A percentile compares a stretch with the other conserved stretches of the same genome.
phyloP scores from a whole-genome alignment of 2,329 filamentous ascomycete genomes.

The Elsinoe fawcettii region DNA sequence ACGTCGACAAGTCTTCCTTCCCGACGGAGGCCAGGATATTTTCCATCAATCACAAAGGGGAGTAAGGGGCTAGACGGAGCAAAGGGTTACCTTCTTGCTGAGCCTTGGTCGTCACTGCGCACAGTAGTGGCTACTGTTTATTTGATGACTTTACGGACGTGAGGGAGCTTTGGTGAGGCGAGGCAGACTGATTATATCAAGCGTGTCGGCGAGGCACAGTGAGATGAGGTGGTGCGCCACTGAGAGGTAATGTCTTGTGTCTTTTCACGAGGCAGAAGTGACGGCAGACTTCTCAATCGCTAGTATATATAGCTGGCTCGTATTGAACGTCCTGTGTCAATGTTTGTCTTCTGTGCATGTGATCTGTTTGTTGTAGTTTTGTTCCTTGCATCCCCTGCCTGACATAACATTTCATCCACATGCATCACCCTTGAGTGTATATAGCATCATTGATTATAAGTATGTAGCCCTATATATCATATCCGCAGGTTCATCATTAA shows the following conservation, averaged over 20 bases:
- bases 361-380: not conserved
- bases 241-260: conserved; percentile 9
- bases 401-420: no score
- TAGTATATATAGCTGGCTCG: not conserved
- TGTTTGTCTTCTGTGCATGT: not conserved
- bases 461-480: not conserved
- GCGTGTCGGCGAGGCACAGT: not conserved
- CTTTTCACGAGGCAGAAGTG: not conserved
- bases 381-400: no score
- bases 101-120: conserved; percentile 3
- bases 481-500: not conserved
- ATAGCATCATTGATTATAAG: no score
- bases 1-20: conserved; percentile 11
- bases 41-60: not conserved
- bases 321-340: not conserved
- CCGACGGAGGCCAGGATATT: conserved; percentile 11
- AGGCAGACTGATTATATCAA: conserved; percentile 4
- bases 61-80: conserved; percentile 12
- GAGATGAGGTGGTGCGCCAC: not conserved
- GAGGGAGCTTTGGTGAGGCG: not conserved
- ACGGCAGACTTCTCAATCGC: not conserved
- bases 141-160: conserved; percentile 12
- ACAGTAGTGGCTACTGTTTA: not conserved
- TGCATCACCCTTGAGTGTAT: no score
- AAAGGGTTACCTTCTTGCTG: not conserved